Percentiles rank a stretch among this genome's conserved stretches.
phyloP scores from a whole-genome alignment of 768 basidiomycete species.

The Lentinus tigrinus region DNA sequence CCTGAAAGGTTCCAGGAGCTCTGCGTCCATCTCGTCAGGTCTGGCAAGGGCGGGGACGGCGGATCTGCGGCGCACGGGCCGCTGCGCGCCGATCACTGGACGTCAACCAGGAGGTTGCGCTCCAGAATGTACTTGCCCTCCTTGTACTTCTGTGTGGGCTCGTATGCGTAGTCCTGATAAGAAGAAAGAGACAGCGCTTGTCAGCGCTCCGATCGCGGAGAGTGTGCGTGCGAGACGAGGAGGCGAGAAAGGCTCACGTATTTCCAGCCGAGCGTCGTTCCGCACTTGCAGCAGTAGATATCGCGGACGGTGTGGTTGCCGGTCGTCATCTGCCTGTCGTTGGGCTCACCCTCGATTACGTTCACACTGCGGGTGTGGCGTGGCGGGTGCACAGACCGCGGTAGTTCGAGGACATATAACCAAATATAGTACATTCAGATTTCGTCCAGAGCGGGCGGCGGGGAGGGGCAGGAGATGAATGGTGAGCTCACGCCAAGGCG shows the following conservation, averaged over 20 bases:
- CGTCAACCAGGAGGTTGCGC: conserved; percentile 83
- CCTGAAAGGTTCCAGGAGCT: background rate
- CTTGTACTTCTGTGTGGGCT: conserved; percentile 92
- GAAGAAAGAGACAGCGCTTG: background rate
- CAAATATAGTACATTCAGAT: conserved; percentile 17
- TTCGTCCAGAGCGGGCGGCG: conserved; percentile 13
- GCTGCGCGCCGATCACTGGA: conserved; percentile 53
- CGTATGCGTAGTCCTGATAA: conserved; percentile 87
- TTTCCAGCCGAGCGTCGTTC: conserved; percentile 92
- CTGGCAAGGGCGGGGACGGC: background rate
- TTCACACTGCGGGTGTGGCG: conserved; percentile 67
- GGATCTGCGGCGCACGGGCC: background rate
- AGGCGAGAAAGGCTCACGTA: conserved; percentile 60
- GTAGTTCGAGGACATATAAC: conserved; percentile 1
- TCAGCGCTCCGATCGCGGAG: conserved; percentile 9
- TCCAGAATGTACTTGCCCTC: conserved; percentile 99
- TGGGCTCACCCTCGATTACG: conserved; percentile 83
- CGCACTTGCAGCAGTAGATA: conserved; percentile 91
- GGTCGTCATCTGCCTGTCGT: conserved; percentile 94
- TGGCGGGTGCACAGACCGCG: background rate
- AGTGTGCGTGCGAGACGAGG: background rate
- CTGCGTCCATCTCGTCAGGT: conserved; percentile 11
- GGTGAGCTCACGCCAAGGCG: conserved; percentile 4
- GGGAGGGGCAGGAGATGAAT: background rate
- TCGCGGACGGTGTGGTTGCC: conserved; percentile 96